phyloP scores from a whole-genome alignment of 2,329 filamentous ascomycete genomes.

The Delphinella strobiligena region DNA sequence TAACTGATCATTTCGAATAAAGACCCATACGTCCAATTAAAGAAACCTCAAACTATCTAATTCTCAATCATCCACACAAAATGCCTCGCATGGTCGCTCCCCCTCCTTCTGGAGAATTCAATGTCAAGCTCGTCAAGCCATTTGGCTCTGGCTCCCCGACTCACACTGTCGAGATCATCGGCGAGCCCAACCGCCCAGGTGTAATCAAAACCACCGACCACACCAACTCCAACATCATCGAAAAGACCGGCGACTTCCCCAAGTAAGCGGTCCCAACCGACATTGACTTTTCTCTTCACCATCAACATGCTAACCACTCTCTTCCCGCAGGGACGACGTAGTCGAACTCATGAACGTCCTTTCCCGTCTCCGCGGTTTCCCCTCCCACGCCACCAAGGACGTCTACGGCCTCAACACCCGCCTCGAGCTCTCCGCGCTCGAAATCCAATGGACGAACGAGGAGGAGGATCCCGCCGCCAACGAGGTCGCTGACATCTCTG shows the following conservation, averaged over 20 bases:
- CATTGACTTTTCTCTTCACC: conserved; percentile 4
- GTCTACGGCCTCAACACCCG: conserved; percentile 27
- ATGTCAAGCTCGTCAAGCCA: conserved; percentile 20
- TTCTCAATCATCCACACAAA: background rate
- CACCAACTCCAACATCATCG: conserved; percentile 20
- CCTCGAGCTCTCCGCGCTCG: conserved; percentile 29
- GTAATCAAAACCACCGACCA: conserved; percentile 21
- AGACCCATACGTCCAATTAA: too few relatives aligned
- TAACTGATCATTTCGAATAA: too few relatives aligned
- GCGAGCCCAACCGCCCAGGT: conserved; percentile 28
- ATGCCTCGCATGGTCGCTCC: conserved; percentile 15
- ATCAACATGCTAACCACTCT: too few relatives aligned
- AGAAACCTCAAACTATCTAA: too few relatives aligned
- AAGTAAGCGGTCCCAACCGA: too few relatives aligned
- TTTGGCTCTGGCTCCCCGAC: conserved; percentile 20
- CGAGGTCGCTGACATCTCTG: conserved; percentile 20
- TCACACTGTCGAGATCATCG: conserved; percentile 27
- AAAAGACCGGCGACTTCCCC: conserved; percentile 28
- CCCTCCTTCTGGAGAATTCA: conserved; percentile 25
- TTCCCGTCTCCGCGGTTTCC: conserved; percentile 27
- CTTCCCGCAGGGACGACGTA: conserved; percentile 25
- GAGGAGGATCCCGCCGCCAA: conserved; percentile 25
- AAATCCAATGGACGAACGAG: conserved; percentile 30
- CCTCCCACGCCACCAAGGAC: conserved; percentile 25
- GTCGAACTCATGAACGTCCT: conserved; percentile 28